Base-by-base conservation (phyloP, 345 rosid species). In the Heritiera littoralis region DNA sequence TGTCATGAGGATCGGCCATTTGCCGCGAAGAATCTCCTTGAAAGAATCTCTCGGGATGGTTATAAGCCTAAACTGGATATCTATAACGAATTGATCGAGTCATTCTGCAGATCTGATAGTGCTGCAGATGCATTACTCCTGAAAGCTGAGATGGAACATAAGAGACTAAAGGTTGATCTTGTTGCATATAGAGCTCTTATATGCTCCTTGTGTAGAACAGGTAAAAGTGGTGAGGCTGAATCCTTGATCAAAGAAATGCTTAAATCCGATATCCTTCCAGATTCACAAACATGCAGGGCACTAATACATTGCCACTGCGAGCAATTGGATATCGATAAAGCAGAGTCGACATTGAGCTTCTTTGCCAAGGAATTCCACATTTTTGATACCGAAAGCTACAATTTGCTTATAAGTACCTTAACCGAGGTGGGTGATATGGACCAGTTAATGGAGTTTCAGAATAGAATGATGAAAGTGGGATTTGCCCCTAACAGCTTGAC, bases 21-120 rank as follows among this genome's bases (percentile, higher is more conserved):
- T 86, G 98, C 99, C 20, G 98, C 97, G n/a, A 93, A 87, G 85
- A 90, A 78, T 86, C 88, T 89, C 46, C 76, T 91, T 23, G 88
- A 79, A 23, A 81, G 90, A 85, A 86, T 89, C 78, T 72, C 28
- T 23, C 75, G 64, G 59, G 85, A 84, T 58, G 93, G 89, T 78
- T 84, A 86, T 68, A 70, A 60, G 52, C 93, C 90, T 48, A 83
- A 52, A 65, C 70, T 73, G 70, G 85, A 84, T 77, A 85, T 74
- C 40, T 94, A 83, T 66, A 74, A 80, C 59, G 84, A 83, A 77
- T 81, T 94, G 79, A 87, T 94, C 1, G 85, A 87, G 58, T 88
- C 97, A 30, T 81, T 94, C 40, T 89, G 92, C 77, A 73, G 59
- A 74, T 75, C 72, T 66, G 88, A 85, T 84, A 77, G 82, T 35